A percentile compares a stretch with the other conserved stretches of the same genome.
These are phyloP conservation scores for Tetragonia tetragonoides DNA, from an alignment of 148 eudicot species.

Conservation along the genomic window DNA sequence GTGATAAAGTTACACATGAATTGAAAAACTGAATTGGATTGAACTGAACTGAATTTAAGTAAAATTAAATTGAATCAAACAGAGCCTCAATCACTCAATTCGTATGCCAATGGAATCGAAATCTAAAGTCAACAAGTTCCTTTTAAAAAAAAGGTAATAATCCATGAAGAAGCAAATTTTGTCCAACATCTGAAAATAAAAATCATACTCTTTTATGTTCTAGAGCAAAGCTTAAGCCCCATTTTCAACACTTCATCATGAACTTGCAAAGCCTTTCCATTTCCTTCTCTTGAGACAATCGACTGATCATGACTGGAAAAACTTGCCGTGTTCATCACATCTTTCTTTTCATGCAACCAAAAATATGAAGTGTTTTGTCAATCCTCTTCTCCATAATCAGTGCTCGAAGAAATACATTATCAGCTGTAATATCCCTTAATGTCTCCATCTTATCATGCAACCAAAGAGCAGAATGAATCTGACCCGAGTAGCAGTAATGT, in stretches of 20 bases:
- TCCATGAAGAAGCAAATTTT: no score
- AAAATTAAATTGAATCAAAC: no score
- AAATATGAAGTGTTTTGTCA: slow-evolving; percentile 51
- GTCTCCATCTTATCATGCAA: slow-evolving; percentile 59
- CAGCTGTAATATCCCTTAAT: slow-evolving; percentile 50
- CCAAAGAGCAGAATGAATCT: slow-evolving; percentile 51
- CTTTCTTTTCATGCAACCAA: slow-evolving; percentile 65
- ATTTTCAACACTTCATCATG: slow-evolving; percentile 75
- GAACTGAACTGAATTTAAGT: no score
- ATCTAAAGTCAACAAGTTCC: no score
- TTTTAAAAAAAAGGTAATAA: no score
- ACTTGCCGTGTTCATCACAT: slow-evolving; percentile 50
- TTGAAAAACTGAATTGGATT: no score
- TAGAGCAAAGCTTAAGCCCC: no score
- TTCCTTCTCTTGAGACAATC: slow-evolving; percentile 58
- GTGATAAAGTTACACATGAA: no score
- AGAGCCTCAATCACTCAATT: no score
- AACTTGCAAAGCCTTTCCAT: slow-evolving; percentile 75
- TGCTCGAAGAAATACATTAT: slow-evolving; percentile 54
- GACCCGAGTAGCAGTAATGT: slow-evolving; percentile 51
- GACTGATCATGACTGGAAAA: slow-evolving; percentile 65
- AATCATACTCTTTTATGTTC: no score
- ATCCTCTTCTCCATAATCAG: slow-evolving; percentile 49
- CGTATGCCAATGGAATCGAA: no score
- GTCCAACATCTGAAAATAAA: no score